These are phyloP conservation scores for Penicillium sclerotiorum DNA, from an alignment of 2,329 filamentous ascomycete species.

Conservation along the genomic window DNA sequence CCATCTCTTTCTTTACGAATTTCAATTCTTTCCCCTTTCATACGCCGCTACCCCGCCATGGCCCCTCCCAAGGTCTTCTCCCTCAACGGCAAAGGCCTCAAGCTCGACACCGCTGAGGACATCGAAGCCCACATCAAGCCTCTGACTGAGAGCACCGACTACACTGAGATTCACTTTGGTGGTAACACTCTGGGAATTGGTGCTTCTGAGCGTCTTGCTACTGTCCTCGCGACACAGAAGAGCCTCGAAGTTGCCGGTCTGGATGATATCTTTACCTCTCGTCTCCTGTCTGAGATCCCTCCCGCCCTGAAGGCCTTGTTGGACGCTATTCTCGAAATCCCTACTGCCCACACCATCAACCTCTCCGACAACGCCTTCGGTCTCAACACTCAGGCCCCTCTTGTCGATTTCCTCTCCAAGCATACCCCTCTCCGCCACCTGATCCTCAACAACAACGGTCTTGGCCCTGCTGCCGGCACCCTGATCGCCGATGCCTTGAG, in stretches of 20 bases:
- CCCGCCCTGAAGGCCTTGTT: constrained; percentile 83
- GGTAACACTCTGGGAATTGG: constrained; percentile 93
- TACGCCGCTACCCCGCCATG: constrained; percentile 49
- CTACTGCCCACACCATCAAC: constrained; percentile 86
- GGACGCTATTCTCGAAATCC: constrained; percentile 81
- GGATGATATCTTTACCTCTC: constrained; percentile 96
- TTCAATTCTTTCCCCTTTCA: constrained; percentile 11
- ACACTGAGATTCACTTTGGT: constrained; percentile 78
- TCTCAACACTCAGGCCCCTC: constrained; percentile 87
- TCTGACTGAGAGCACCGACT: constrained; percentile 68
- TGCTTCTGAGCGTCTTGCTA: constrained; percentile 81
- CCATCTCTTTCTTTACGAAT: neutral
- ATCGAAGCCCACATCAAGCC: constrained; percentile 80
- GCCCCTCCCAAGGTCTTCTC: constrained; percentile 69
- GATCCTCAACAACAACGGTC: constrained; percentile 96
- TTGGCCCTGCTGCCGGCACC: constrained; percentile 88
- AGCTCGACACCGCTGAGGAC: constrained; percentile 86
- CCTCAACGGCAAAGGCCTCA: constrained; percentile 86
- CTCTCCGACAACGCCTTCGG: constrained; percentile 98
- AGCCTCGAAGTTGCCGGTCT: constrained; percentile 80
- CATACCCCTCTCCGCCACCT: constrained; percentile 92
- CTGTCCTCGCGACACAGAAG: constrained; percentile 82
- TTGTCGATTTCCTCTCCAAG: constrained; percentile 85
- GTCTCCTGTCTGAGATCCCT: constrained; percentile 90
- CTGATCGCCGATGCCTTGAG: constrained; percentile 86